Base-by-base conservation (phyloP, 2,329 filamentous ascomycete species). In the Fusarium redolens region DNA sequence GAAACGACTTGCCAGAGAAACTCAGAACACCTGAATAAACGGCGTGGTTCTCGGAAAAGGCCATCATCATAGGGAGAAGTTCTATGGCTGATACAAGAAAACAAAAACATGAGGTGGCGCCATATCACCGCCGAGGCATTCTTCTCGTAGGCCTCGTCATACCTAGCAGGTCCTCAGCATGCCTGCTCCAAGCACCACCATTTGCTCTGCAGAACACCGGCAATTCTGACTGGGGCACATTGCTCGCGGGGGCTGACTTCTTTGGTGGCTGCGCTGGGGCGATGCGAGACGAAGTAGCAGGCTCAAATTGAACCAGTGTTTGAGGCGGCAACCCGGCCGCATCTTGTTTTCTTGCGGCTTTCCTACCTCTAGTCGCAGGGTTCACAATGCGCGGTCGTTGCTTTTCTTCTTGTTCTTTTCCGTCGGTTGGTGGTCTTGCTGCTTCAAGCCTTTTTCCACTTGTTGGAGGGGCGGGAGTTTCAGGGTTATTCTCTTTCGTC, bases 121-220 rank as follows among this genome's bases (percentile, higher is more conserved):
- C n/a, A n/a, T n/a, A 55, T 69, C 51, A 65, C 37, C 61, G 52
- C 37, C 63, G 65, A 22, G 50, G 33, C 18, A 45, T 51, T 40
- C 61, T 68, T 57, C 64, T 71, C 79, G 52, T 83, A 40, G 91
- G 91, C 52, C 89, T 85, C 76, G 86, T 89, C 76, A 84, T 87
- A 41, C 88, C 90, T 69, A 93, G 87, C 51, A 93, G 77, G 78
- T 93, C 92, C 72, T 89, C 85, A 1, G 92, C 91, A 77, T 93
- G 91, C 30, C 85, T 87, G 73, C 90, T 93, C 92, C 92, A 93
- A 1, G 92, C 88, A 5, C 91, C 91, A 20, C 88, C 83, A 72
- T 87, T 88, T 6, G 84, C 86, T 75, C 83, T 86, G 4, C 81
- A 81, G 63, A 88, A 87, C 4, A 83, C 83, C 14, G 84, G 82